A percentile compares a stretch with the other conserved stretches of the same genome.
phyloP scores from a whole-genome alignment of 805 yeast genomes.

The Millerozyma miso region DNA sequence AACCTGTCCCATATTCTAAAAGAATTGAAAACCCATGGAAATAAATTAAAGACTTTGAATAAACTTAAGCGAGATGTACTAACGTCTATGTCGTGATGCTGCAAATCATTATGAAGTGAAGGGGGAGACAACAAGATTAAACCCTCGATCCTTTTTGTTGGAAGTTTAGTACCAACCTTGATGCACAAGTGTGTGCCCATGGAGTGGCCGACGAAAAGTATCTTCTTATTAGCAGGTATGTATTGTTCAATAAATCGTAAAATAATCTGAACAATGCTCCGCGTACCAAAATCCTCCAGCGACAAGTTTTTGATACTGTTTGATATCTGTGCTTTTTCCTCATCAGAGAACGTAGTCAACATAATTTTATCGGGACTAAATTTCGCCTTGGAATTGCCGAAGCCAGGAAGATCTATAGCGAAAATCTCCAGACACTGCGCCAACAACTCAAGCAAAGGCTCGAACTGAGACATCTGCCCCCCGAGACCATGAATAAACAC shows the following conservation, averaged over 20 bases:
- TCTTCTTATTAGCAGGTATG: slow-evolving; percentile 36
- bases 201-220: slow-evolving; percentile 64
- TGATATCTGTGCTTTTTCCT: slow-evolving; percentile 30
- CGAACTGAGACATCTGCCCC: slow-evolving; percentile 85
- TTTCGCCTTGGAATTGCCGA: slow-evolving; percentile 51
- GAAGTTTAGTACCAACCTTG: slow-evolving; percentile 39
- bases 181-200: slow-evolving; percentile 62
- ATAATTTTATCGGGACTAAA: slow-evolving; percentile 12
- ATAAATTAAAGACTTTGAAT: slow-evolving; percentile 29
- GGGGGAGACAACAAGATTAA: slow-evolving; percentile 52
- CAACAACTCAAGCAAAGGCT: slow-evolving; percentile 60
- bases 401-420: slow-evolving; percentile 84
- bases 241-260: slow-evolving; percentile 32
- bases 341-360: slow-evolving; percentile 20
- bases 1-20: slow-evolving; percentile 57
- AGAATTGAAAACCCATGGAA: slow-evolving; percentile 48
- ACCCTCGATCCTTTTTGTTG: slow-evolving; percentile 40
- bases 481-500: slow-evolving; percentile 85
- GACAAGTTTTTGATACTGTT: slow-evolving; percentile 24
- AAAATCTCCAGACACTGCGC: slow-evolving; percentile 60
- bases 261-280: slow-evolving; percentile 37
- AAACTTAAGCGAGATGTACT: slow-evolving; percentile 4
- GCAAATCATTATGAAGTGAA: slow-evolving; percentile 20
- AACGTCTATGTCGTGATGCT: slow-evolving; percentile 2
- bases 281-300: slow-evolving; percentile 41